phyloP scores from a whole-genome alignment of 1,139 yeast genomes.

The Hyphopichia khmerensis region DNA sequence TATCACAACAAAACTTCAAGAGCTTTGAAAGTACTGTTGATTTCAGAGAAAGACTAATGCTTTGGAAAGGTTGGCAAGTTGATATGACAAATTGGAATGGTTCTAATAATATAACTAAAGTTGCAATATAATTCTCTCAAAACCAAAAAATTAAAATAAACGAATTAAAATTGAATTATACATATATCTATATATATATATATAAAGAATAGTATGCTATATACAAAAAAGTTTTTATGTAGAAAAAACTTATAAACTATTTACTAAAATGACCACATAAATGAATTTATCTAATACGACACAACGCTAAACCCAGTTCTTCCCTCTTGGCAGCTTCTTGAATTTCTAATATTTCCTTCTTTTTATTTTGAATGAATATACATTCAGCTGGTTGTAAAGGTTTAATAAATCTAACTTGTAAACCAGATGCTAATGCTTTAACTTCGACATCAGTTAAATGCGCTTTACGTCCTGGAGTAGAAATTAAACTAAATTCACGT shows the following conservation, averaged over 20 bases:
- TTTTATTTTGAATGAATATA: constrained; percentile 59
- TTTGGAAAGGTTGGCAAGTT: constrained; percentile 85
- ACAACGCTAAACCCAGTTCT: constrained; percentile 74
- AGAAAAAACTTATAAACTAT: not conserved
- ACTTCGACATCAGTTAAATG: constrained; percentile 63
- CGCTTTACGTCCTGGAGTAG: constrained; percentile 83
- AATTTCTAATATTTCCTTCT: constrained; percentile 61
- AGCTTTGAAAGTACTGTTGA: constrained; percentile 25
- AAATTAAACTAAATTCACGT: constrained; percentile 67
- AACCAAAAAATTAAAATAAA: too few relatives aligned
- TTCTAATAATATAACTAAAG: constrained; percentile 22
- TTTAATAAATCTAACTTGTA: constrained; percentile 67
- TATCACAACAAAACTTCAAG: constrained; percentile 27
- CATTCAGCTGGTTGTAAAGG: constrained; percentile 92
- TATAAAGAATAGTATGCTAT: constrained; percentile 4
- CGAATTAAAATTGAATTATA: not conserved
- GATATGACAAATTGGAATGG: constrained; percentile 81
- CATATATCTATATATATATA: not conserved
- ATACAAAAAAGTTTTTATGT: constrained; percentile 1
- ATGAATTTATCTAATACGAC: constrained; percentile 74
- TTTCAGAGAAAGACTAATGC: constrained; percentile 42
- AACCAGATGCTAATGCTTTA: constrained; percentile 72
- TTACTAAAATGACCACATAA: not conserved
- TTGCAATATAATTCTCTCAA: constrained; percentile 17
- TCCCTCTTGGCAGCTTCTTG: constrained; percentile 83